Evolutionary conservation across 2,329 filamentous ascomycete genomes (phyloP), one percentile per base, ranked within the genome.

Genomic region (Lecanoromycetidae sp.): DNA sequence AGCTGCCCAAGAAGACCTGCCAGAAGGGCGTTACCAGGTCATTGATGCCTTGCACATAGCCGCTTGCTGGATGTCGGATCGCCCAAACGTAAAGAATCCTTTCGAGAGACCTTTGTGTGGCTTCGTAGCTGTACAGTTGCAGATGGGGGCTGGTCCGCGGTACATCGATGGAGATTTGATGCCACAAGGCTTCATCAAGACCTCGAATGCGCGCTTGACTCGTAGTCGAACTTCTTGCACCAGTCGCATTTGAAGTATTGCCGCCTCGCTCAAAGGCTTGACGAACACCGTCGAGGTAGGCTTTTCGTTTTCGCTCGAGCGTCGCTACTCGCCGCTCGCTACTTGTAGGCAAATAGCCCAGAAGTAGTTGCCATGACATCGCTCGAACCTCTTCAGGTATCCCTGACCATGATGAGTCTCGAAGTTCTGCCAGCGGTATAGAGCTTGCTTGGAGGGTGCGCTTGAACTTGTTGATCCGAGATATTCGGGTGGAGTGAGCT

Each of bases 21-120:
- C 87, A 98, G 61, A 98, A 96, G 1, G 91, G 91, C 8, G 90
- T 94, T 10, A 95, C 91, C 25, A 98, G 75, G 61, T 98, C 91
- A 63, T 98, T 98, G 66, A 98, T 98, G 29, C 91, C 91, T 67
- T 98, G 91, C 0, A 98, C 91, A 60, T 98, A 98, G 43, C 91
- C 91, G 60, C 87, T 94, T 5, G 93, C 93, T 1, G 91, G 91
- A 68, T 98, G 91, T 42, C 93, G 79, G 56, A 98, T 94, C 2
- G 91, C 91, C 91, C 91, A 98, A 2, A 98, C 78, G 61, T 98
- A 98, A 17, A 98, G 67, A 56, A 98, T 96, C 40, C 90, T 80
- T 65, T 98, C 93, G 12, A 98, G 69, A 1, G 87, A 95, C 46
- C 88, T 74, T 62, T 98, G 91, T 0, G 93, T 98, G 4, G 90